Percentiles rank a stretch among this genome's conserved stretches.
Evolutionary conservation across 805 yeast genomes (phyloP).

Genomic region (Zygosaccharomyces gambellarensis): DNA sequence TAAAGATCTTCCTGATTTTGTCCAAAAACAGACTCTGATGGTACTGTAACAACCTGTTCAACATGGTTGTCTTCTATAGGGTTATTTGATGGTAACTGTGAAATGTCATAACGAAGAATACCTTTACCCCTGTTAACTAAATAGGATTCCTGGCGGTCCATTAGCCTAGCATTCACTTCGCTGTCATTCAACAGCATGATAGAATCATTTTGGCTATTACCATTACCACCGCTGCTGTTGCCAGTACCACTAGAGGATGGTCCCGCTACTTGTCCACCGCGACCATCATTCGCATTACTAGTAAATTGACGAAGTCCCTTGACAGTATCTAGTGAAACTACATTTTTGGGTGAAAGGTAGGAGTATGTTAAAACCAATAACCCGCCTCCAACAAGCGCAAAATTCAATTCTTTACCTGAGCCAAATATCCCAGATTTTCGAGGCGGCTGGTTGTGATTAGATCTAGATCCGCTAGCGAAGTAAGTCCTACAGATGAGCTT

Average conservation of each 20-base stretch:
- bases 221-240: neutral
- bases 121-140: constrained; percentile 81
- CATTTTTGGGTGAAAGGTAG: constrained; percentile 14
- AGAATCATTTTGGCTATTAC: constrained; percentile 10
- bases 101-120: constrained; percentile 78
- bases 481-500: constrained; percentile 17
- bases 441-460: constrained; percentile 1
- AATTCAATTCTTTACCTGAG: constrained; percentile 11
- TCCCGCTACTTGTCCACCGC: neutral
- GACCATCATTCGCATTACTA: constrained; percentile 1
- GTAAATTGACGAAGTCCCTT: constrained; percentile 28
- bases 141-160: constrained; percentile 75
- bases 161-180: constrained; percentile 64
- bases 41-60: constrained; percentile 72
- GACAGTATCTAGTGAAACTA: constrained; percentile 26
- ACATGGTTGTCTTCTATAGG: constrained; percentile 94
- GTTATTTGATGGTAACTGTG: constrained; percentile 84
- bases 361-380: constrained; percentile 19
- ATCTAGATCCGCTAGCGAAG: constrained; percentile 5
- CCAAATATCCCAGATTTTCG: constrained; percentile 5
- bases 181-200: constrained; percentile 56
- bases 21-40: constrained; percentile 39
- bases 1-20: constrained; percentile 63
- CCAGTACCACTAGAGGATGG: neutral
- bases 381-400: constrained; percentile 16